Conservation (phyloP, 371 early-diverging fungal genomes). For the Mortierella sp. region DNA sequence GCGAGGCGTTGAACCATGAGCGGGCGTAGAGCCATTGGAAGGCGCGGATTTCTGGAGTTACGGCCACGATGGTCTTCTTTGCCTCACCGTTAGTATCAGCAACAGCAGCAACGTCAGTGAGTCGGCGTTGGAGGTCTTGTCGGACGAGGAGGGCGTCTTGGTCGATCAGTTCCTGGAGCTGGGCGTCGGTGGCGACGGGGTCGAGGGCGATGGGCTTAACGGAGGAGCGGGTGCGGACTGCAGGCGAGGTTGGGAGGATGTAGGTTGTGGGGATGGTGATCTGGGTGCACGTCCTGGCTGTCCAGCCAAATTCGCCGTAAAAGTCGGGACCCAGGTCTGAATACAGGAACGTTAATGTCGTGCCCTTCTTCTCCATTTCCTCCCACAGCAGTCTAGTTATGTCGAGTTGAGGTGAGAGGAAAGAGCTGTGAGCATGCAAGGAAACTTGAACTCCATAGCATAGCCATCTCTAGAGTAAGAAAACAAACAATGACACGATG, state of each 20-base stretch:
- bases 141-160: slow-evolving; percentile 40
- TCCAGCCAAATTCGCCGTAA: slow-evolving; percentile 59
- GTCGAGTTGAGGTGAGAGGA: too few species aligned
- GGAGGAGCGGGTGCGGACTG: neutral
- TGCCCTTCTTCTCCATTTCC: slow-evolving; percentile 24
- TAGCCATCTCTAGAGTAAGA: too few species aligned
- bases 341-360: slow-evolving; percentile 50
- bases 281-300: slow-evolving; percentile 39
- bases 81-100: neutral
- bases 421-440: neutral
- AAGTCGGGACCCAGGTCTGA: slow-evolving; percentile 60
- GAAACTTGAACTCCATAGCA: too few species aligned
- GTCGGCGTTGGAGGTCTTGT: slow-evolving; percentile 8
- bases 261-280: slow-evolving; percentile 26
- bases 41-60: slow-evolving; percentile 32
- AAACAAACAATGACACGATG: neutral
- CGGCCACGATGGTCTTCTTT: slow-evolving; percentile 23
- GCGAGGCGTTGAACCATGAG: slow-evolving; percentile 33
- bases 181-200: slow-evolving; percentile 15
- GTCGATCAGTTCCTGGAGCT: slow-evolving; percentile 11
- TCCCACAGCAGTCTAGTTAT: slow-evolving; percentile 43
- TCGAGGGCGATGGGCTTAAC: slow-evolving; percentile 2
- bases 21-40: slow-evolving; percentile 48
- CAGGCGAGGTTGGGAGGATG: slow-evolving; percentile 12
- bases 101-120: neutral